Percentiles rank a stretch among this genome's conserved stretches.
phyloP scores from a whole-genome alignment of 2,329 filamentous ascomycete genomes.

The Rhytidhysteron rufulum region DNA sequence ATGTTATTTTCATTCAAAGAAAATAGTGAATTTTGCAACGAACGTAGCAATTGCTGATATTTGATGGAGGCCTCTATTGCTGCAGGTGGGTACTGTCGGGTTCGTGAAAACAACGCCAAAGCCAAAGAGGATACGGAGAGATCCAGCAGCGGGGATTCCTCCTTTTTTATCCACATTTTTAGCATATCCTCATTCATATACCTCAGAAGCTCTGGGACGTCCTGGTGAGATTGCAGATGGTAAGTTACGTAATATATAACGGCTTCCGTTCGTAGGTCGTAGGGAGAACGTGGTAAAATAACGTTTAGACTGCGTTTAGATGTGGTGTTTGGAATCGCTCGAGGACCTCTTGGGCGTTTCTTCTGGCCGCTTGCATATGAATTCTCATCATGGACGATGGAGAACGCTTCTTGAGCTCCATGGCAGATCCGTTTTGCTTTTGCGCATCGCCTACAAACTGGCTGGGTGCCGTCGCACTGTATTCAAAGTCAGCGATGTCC shows the following conservation, averaged over 20 bases:
- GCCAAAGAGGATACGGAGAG: slow-evolving; percentile 25
- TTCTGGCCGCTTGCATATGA: slow-evolving; percentile 22
- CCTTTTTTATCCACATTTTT: no score
- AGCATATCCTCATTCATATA: no score
- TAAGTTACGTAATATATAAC: slow-evolving; percentile 20
- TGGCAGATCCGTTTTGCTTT: slow-evolving; percentile 21
- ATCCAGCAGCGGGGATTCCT: slow-evolving; percentile 15
- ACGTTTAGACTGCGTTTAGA: background rate
- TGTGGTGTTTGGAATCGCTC: slow-evolving; percentile 10
- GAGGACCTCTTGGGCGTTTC: slow-evolving; percentile 32
- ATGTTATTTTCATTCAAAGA: slow-evolving; percentile 5
- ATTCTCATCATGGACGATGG: slow-evolving; percentile 23
- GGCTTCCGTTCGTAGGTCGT: slow-evolving; percentile 21
- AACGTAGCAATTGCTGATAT: background rate
- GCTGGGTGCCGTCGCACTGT: slow-evolving; percentile 22
- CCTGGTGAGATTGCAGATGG: slow-evolving; percentile 14
- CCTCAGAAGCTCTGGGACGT: slow-evolving; percentile 6
- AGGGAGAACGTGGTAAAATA: slow-evolving; percentile 6
- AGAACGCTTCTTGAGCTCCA: slow-evolving; percentile 2
- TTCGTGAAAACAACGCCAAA: slow-evolving; percentile 22
- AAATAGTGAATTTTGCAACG: background rate
- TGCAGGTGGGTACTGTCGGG: slow-evolving; percentile 15
- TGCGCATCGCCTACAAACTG: slow-evolving; percentile 18
- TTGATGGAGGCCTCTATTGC: slow-evolving; percentile 16
- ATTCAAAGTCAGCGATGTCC: background rate